Percentiles rank a stretch among this genome's conserved stretches.
These are phyloP conservation scores for Chaetomiaceae sp. DNA, from an alignment of 2,329 filamentous ascomycete genomes.

Conservation along the genomic window DNA sequence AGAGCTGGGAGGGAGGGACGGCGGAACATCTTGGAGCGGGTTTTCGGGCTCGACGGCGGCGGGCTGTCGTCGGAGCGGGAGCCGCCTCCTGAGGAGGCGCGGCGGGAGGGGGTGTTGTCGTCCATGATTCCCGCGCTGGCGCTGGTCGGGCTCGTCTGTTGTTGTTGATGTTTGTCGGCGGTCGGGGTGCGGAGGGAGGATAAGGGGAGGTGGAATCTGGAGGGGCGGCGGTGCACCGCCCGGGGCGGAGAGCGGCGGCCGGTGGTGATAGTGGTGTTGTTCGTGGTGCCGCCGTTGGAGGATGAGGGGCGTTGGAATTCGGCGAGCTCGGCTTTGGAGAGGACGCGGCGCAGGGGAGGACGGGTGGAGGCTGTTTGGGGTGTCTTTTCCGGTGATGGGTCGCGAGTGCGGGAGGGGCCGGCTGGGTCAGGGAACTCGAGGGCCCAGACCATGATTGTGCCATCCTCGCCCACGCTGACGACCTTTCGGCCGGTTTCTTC, in stretches of 20 bases:
- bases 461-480: slow-evolving; percentile 73
- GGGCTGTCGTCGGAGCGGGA: slow-evolving; percentile 42
- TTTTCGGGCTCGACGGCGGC: slow-evolving; percentile 43
- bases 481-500: slow-evolving; percentile 53
- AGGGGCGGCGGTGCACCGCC: slow-evolving; percentile 47
- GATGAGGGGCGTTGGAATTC: slow-evolving; percentile 60
- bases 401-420: slow-evolving; percentile 41
- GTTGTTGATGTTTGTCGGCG: slow-evolving; percentile 34
- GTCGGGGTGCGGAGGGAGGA: slow-evolving; percentile 38
- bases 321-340: slow-evolving; percentile 82
- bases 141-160: slow-evolving; percentile 29
- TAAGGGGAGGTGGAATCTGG: slow-evolving; percentile 43
- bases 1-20: slow-evolving; percentile 53
- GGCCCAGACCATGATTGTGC: slow-evolving; percentile 77
- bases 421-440: slow-evolving; percentile 47
- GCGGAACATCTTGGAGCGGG: slow-evolving; percentile 40
- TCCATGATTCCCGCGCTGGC: slow-evolving; percentile 18
- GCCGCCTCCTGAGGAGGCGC: slow-evolving; percentile 39
- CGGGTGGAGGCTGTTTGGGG: slow-evolving; percentile 47
- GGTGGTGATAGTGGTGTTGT: slow-evolving; percentile 31
- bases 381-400: slow-evolving; percentile 52
- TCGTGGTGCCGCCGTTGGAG: slow-evolving; percentile 21
- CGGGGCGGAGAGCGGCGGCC: slow-evolving; percentile 55
- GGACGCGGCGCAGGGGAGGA: slow-evolving; percentile 75
- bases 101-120: slow-evolving; percentile 45